These are phyloP conservation scores for Sporisorium sorghi DNA, from an alignment of 1,284 basidiomycete genomes.

Conservation along the genomic window DNA sequence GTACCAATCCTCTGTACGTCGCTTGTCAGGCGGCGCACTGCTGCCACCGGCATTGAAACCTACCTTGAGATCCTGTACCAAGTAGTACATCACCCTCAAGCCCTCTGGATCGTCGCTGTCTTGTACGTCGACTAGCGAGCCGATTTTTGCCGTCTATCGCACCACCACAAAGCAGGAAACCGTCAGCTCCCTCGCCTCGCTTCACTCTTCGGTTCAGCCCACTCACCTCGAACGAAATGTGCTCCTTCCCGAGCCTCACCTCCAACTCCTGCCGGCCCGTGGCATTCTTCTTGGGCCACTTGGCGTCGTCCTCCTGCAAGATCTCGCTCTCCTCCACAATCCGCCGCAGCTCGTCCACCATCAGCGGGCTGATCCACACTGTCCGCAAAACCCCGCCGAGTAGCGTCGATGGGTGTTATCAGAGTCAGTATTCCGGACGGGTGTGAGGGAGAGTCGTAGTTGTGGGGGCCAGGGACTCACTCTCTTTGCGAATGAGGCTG, in stretches of 20 bases:
- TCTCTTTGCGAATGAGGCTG: conserved; percentile 96
- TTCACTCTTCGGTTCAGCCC: too few species aligned
- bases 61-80: conserved; percentile 96
- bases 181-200: too few species aligned
- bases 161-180: not conserved
- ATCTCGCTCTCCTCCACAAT: conserved; percentile 96
- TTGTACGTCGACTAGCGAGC: conserved; percentile 93
- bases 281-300: conserved; percentile 99
- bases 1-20: too few species aligned
- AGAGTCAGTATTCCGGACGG: not conserved
- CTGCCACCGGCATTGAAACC: not conserved
- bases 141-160: conserved; percentile 92
- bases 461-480: too few species aligned
- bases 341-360: conserved; percentile 91
- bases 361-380: conserved; percentile 94
- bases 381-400: conserved; percentile 14
- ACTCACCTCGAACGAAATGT: conserved; percentile 94
- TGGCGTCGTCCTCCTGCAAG: conserved; percentile 94
- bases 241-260: conserved; percentile 90
- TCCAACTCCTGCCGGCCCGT: conserved; percentile 98
- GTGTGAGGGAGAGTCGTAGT: too few species aligned
- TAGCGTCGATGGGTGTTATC: too few species aligned
- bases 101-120: conserved; percentile 98
- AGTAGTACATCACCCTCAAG: conserved; percentile 97
- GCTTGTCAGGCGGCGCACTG: too few species aligned